phyloP scores from a whole-genome alignment of 164 flowering plant genomes.

The Tinospora cordifolia region DNA sequence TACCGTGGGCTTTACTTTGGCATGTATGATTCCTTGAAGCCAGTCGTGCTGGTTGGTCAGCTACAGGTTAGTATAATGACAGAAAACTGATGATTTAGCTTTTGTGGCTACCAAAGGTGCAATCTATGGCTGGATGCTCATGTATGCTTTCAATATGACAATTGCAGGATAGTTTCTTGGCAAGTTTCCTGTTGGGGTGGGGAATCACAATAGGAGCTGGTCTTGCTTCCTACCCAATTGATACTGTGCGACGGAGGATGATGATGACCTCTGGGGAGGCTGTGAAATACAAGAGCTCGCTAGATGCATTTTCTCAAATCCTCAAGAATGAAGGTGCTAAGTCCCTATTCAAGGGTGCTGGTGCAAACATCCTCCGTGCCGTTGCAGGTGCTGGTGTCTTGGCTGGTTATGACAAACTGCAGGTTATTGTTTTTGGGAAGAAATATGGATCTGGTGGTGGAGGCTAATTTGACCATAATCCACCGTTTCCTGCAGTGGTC shows the following conservation, averaged over 20 bases:
- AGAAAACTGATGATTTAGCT: not conserved
- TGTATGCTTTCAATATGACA: slow-evolving; percentile 7
- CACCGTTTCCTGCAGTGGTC: not conserved
- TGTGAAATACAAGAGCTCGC: slow-evolving; percentile 40
- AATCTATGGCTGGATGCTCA: not conserved
- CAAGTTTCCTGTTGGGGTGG: slow-evolving; percentile 44
- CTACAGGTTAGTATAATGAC: slow-evolving; percentile 29
- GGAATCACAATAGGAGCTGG: slow-evolving; percentile 53
- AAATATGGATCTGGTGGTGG: slow-evolving; percentile 34
- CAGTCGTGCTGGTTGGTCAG: slow-evolving; percentile 33
- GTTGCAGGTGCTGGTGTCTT: slow-evolving; percentile 53
- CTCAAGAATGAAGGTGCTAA: slow-evolving; percentile 37
- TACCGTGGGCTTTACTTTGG: slow-evolving; percentile 49
- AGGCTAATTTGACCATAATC: slow-evolving; percentile 8
- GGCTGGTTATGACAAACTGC: slow-evolving; percentile 42
- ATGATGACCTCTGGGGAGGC: slow-evolving; percentile 50
- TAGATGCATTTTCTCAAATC: slow-evolving; percentile 33
- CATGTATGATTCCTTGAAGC: slow-evolving; percentile 50
- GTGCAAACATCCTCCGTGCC: slow-evolving; percentile 43
- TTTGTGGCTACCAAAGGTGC: not conserved
- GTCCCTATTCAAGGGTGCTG: slow-evolving; percentile 49
- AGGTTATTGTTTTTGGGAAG: slow-evolving; percentile 28
- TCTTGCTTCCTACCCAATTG: slow-evolving; percentile 42
- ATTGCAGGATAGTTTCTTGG: slow-evolving; percentile 38
- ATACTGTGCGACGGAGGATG: slow-evolving; percentile 43